Evolutionary conservation across 495 filamentous ascomycete species (phyloP).

Genomic region (Hypoxylon rickii): DNA sequence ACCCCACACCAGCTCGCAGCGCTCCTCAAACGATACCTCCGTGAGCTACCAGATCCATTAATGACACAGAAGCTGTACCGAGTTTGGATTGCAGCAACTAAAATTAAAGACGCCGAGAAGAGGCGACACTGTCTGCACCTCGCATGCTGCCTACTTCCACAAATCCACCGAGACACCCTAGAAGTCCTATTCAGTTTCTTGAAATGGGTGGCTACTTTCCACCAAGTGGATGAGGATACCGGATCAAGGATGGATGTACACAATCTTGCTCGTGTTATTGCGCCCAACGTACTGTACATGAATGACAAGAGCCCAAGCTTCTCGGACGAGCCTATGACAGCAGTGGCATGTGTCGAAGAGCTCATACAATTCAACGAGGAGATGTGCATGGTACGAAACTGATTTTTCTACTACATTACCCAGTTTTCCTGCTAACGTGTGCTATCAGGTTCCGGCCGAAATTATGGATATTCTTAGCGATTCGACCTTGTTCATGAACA

Average conservation of each 20-base stretch:
- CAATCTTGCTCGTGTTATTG: constrained; percentile 97
- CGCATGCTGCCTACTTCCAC: constrained; percentile 90
- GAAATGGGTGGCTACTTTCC: constrained; percentile 98
- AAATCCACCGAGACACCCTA: constrained; percentile 88
- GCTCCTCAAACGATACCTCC: constrained; percentile 91
- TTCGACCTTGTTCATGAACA: constrained; percentile 75
- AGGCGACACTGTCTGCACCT: constrained; percentile 85
- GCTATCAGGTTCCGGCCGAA: constrained; percentile 83
- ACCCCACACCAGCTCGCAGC: constrained; percentile 92
- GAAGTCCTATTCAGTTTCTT: constrained; percentile 95
- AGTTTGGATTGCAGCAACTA: constrained; percentile 87
- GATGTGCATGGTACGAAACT: constrained; percentile 81
- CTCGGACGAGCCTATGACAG: constrained; percentile 83
- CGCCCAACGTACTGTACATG: constrained; percentile 89
- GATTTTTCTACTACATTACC: background rate
- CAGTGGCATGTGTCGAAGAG: constrained; percentile 87
- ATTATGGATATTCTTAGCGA: constrained; percentile 84
- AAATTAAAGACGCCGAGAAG: constrained; percentile 83
- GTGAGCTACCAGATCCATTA: constrained; percentile 92
- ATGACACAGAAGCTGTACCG: constrained; percentile 94
- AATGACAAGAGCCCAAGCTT: constrained; percentile 64
- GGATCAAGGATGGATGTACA: constrained; percentile 99
- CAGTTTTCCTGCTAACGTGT: constrained; percentile 31
- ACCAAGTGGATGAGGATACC: constrained; percentile 86
- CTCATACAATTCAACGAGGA: constrained; percentile 91